A percentile compares a stretch with the other conserved stretches of the same genome.
Conservation (phyloP, 1,284 basidiomycete species). For the Leccinum pachyderme region DNA sequence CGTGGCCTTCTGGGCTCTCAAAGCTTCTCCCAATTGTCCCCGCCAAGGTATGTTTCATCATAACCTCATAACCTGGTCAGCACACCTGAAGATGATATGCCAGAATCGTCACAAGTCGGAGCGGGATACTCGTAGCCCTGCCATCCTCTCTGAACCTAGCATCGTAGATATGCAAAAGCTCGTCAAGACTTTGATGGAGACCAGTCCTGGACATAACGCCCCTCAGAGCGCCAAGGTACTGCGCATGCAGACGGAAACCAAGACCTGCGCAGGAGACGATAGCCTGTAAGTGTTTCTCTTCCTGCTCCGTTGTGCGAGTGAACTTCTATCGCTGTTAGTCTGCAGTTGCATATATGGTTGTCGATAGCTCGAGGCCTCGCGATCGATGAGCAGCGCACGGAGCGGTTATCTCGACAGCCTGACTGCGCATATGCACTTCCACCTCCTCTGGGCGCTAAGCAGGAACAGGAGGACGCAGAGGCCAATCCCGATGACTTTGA, state of each 20-base stretch:
- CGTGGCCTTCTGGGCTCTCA: constrained; percentile 26
- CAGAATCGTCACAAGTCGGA: constrained; percentile 11
- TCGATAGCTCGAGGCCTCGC: constrained; percentile 33
- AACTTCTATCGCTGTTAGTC: constrained; percentile 8
- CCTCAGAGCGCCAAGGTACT: constrained; percentile 26
- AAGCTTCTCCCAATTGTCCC: constrained; percentile 14
- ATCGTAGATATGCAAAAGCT: constrained; percentile 32
- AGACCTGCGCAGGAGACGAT: constrained; percentile 32
- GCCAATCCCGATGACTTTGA: constrained; percentile 20
- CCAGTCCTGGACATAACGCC: constrained; percentile 19
- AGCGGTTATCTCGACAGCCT: constrained; percentile 18
- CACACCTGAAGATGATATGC: not conserved
- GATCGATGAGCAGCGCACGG: constrained; percentile 31
- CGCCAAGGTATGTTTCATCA: constrained; percentile 2
- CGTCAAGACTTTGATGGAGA: constrained; percentile 27
- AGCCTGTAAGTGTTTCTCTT: constrained; percentile 26
- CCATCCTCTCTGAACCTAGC: constrained; percentile 2
- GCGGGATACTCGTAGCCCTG: not conserved
- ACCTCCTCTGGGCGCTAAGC: constrained; percentile 6
- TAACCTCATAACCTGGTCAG: too few species aligned
- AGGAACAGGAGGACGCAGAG: not conserved
- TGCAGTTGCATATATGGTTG: constrained; percentile 32
- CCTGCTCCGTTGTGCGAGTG: too few species aligned
- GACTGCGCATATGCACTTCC: constrained; percentile 13
- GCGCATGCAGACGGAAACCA: constrained; percentile 28